Percentiles rank a stretch among this genome's conserved stretches.
These are phyloP conservation scores for Dalbergia cochinchinensis DNA, from an alignment of 306 rosid genomes.

Conservation along the genomic window DNA sequence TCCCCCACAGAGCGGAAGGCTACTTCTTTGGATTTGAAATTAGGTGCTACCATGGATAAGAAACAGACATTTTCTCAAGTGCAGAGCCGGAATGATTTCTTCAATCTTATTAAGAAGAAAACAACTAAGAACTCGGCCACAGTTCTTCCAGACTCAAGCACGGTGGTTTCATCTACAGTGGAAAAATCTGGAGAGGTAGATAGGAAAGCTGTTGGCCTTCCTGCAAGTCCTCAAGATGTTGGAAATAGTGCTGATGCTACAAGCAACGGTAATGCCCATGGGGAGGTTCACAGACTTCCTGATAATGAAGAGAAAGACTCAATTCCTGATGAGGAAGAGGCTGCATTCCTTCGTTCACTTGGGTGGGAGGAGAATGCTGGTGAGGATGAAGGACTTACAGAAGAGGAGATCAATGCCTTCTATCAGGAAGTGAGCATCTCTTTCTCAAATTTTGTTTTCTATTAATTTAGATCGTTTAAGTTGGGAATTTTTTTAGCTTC, in stretches of 20 bases:
- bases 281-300: slow-evolving; percentile 56
- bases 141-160: slow-evolving; percentile 64
- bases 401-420: slow-evolving; percentile 91
- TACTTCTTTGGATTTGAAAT: slow-evolving; percentile 71
- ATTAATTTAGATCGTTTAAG: slow-evolving; percentile 13
- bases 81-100: slow-evolving; percentile 96
- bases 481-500: slow-evolving; percentile 10
- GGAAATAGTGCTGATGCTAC: slow-evolving; percentile 67
- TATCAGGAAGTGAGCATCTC: slow-evolving; percentile 70
- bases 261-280: slow-evolving; percentile 65
- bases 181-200: slow-evolving; percentile 71
- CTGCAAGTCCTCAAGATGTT: slow-evolving; percentile 58
- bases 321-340: slow-evolving; percentile 87
- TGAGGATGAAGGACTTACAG: slow-evolving; percentile 95
- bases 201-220: slow-evolving; percentile 55
- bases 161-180: slow-evolving; percentile 58
- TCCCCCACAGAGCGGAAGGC: slow-evolving; percentile 71
- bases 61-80: slow-evolving; percentile 81
- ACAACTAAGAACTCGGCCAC: slow-evolving; percentile 64
- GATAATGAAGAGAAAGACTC: slow-evolving; percentile 50
- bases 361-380: slow-evolving; percentile 97
- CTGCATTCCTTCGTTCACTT: slow-evolving; percentile 94
- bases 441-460: slow-evolving; percentile 7
- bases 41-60: slow-evolving; percentile 78
- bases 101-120: slow-evolving; percentile 84